Evolutionary conservation across 2,329 filamentous ascomycete genomes (phyloP), one percentile per base, ranked within the genome.

Genomic region (Lachnellula hyalina): DNA sequence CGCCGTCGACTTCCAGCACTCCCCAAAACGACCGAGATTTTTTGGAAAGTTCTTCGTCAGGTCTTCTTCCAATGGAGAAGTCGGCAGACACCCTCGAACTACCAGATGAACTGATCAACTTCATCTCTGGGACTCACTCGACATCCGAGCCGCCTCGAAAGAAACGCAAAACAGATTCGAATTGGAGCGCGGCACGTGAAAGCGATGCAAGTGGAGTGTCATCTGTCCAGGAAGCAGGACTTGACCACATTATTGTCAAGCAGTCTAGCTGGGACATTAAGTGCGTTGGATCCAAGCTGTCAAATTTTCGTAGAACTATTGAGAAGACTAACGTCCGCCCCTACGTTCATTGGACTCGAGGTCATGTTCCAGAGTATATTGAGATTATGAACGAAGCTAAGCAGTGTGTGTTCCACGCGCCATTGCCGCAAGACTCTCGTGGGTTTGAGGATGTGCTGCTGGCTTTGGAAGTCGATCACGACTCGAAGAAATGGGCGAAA

Each of bases 231-330:
- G 53, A 55, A 12, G 7, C 47, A 25, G 49, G 55, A 21, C 28
- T 62, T 12, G 60, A 66, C 15, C 56, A 63, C 42, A 61, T 69
- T 19, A 36, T 63, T 40, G 66, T 68, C 7, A 63, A 64, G 8
- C 52, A 61, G 47, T 60, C 54, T 38, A 47, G 40, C 7, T 63
- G 61, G 60, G 61, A 64, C 14, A 56, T 67, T 15, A 48, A 56
- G 47, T 68, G 52, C 52, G 41, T 19, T 12, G 47, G 49, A 17
- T 62, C 55, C 23, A 63, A 59, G 46, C 38, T 63, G 9, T 53
- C 56, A n/a, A 54, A 47, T 21, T 34, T 53, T n/a, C 41, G 50
- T n/a, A 49, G 47, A 11, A 56, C 61, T 9, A 17, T 67, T 32
- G 51, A 53, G 19, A 60, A 58, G 47, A 54, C 41, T 8, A 58